Evolutionary conservation across 2,329 filamentous ascomycete species (phyloP), one percentile per base, ranked within the genome.

Genomic region (Lecanicillium sp.): DNA sequence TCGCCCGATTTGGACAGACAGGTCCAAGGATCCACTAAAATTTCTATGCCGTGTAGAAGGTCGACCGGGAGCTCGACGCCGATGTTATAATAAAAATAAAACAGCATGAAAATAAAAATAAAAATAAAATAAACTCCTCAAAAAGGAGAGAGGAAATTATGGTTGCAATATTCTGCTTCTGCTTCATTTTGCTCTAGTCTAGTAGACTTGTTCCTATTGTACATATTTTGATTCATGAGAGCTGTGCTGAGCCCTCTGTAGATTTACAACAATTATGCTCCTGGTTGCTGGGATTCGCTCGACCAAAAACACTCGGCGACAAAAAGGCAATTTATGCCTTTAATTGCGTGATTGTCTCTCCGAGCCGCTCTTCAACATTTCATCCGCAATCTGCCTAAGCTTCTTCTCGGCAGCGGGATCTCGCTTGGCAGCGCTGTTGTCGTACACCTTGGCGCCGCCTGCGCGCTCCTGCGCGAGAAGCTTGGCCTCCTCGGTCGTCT

Each of bases 401-500:
- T 33, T 13, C 17, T 29, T 20, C 13, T 22, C 20, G 2, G 13
- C 30, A 29, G 18, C 17, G 19, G 35, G 22, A 25, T 42, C 22
- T 5, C 45, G 42, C 44, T 51, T 53, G 32, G 47, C 46, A 11
- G 42, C 25, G 5, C 41, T 44, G 5, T 50, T 47, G 31, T 55
- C 51, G 40, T 63, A 62, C 36, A 63, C 56, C 14, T 53, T 36
- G 13, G 46, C 47, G 40, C 56, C 49, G 28, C 66, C 63, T 44
- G 59, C 56, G 29, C 58, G 49, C 58, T 78, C 74, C 54, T 64
- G 62, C 32, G 62, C 61, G 19, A 78, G 60, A 17, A 71, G 47
- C 40, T 60, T 59, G 3, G 62, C 55, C 54, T 66, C 60, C 1
- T 44, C 9, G 14, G 54, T 43, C 1, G 65, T 56, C 34, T 69